A percentile compares a stretch with the other conserved stretches of the same genome.
Evolutionary conservation across 2,329 filamentous ascomycete genomes (phyloP).

Genomic region (Colletotrichum sp.): DNA sequence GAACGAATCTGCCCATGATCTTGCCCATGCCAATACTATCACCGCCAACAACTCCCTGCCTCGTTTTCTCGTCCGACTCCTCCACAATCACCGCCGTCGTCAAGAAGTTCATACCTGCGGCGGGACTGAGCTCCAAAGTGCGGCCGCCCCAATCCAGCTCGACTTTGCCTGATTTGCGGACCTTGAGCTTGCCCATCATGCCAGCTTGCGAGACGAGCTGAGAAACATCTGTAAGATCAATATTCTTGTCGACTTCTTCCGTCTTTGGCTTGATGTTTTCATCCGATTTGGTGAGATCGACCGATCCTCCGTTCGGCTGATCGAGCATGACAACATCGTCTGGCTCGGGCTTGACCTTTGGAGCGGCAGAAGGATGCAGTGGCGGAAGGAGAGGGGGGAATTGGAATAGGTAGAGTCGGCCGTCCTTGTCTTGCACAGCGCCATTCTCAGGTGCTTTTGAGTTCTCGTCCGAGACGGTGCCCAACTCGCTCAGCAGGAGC

Average conservation of each 20-base stretch:
- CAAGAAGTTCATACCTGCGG: slow-evolving; percentile 59
- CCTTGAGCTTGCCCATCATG: slow-evolving; percentile 63
- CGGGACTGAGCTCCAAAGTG: slow-evolving; percentile 55
- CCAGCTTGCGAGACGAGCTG: slow-evolving; percentile 55
- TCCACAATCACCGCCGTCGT: slow-evolving; percentile 66
- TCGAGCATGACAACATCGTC: slow-evolving; percentile 42
- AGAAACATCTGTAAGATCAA: slow-evolving; percentile 35
- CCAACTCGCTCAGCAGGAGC: slow-evolving; percentile 48
- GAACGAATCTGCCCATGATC: slow-evolving; percentile 66
- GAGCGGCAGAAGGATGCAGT: slow-evolving; percentile 39
- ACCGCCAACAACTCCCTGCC: slow-evolving; percentile 46
- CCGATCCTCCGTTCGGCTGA: slow-evolving; percentile 31
- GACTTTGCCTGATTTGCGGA: slow-evolving; percentile 66
- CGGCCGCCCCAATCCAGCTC: slow-evolving; percentile 68
- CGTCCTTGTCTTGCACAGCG: slow-evolving; percentile 36
- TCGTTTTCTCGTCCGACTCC: slow-evolving; percentile 58
- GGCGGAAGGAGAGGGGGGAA: slow-evolving; percentile 67
- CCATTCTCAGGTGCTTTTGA: slow-evolving; percentile 25
- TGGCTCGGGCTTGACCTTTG: slow-evolving; percentile 48
- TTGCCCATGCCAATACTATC: slow-evolving; percentile 66
- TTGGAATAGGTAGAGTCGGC: slow-evolving; percentile 68
- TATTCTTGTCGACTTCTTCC: slow-evolving; percentile 27
- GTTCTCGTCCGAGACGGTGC: slow-evolving; percentile 31
- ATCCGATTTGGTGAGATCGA: slow-evolving; percentile 45
- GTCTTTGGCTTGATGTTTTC: slow-evolving; percentile 23